Evolutionary conservation across 2,329 filamentous ascomycete genomes (phyloP).

Genomic region (Graphilbum fragrans): DNA sequence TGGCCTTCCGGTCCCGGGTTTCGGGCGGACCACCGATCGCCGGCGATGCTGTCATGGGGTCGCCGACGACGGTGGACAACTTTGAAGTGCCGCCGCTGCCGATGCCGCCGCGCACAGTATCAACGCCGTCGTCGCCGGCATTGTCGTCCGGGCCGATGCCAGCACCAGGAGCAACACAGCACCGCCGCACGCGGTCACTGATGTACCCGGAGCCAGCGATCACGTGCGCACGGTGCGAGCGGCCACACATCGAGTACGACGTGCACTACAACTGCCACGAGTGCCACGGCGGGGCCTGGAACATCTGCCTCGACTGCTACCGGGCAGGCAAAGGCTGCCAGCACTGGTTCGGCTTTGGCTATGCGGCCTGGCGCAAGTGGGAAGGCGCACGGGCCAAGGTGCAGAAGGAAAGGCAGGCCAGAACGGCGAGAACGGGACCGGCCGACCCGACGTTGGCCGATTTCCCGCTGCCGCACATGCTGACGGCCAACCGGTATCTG

Average conservation of each 20-base stretch:
- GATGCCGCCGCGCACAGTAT: too few relatives aligned
- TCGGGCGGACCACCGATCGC: too few relatives aligned
- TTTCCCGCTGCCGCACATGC: slow-evolving; percentile 40
- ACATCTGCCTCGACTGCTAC: slow-evolving; percentile 75
- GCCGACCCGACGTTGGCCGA: slow-evolving; percentile 20
- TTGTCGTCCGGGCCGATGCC: too few relatives aligned
- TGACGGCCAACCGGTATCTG: slow-evolving; percentile 44
- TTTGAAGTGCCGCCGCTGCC: too few relatives aligned
- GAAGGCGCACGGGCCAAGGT: slow-evolving; percentile 27
- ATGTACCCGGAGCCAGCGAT: slow-evolving; percentile 51
- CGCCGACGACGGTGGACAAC: too few relatives aligned
- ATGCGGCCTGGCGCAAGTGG: slow-evolving; percentile 57
- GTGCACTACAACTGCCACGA: slow-evolving; percentile 71
- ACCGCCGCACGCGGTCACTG: neutral
- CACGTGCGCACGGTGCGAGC: slow-evolving; percentile 59
- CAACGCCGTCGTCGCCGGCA: too few relatives aligned
- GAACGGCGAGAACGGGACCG: neutral
- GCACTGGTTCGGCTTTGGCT: slow-evolving; percentile 82
- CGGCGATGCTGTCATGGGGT: too few relatives aligned
- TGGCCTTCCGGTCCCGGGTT: slow-evolving; percentile 24
- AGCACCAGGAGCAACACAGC: too few relatives aligned
- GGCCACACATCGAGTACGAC: slow-evolving; percentile 66
- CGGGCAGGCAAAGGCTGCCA: slow-evolving; percentile 63
- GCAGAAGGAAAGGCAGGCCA: slow-evolving; percentile 11
- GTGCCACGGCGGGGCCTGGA: slow-evolving; percentile 61